Evolutionary conservation across 2,329 filamentous ascomycete genomes (phyloP), one percentile per base, ranked within the genome.

Genomic region (Fusarium odoratissimum): DNA sequence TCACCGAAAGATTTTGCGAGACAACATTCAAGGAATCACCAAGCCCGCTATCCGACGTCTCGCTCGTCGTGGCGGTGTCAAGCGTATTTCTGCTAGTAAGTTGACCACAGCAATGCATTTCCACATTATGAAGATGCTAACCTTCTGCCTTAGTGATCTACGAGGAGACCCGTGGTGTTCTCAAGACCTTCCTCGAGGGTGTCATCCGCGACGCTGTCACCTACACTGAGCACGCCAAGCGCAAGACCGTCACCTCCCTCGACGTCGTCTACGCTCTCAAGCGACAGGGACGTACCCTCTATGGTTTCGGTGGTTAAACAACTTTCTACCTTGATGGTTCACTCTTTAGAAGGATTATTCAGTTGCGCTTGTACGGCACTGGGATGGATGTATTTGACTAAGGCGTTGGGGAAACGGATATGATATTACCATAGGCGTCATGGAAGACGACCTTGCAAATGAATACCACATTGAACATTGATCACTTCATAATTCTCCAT

Each of bases 1-100:
- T 87, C 95, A 98, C 89, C 92, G 95, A 83, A 98, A 98, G 93
- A 98, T 98, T 89, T 91, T 98, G 86, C 94, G 95, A 87, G 95
- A 97, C 93, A 98, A 97, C 93, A 98, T 98, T 83, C 95, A 98
- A 89, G 95, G 95, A 88, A 98, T 98, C 84, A 98, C 95, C 83
- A 98, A 98, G 93, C 95, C 95, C 80, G 95, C 95, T 81, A 98
- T 98, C 87, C 93, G 95, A 82, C 95, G 95, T 97, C 95, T 98
- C 84, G 95, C 95, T 77, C 95, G 95, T 88, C 95, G 95, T 96
- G 95, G 95, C 86, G 95, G 95, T 95, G 95, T 98, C 90, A 98
- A 98, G 94, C 95, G 95, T 97, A 98, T 98, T 82, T 97, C 95
- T 81, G 95, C 95, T 84, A 97, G 91, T 93, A 90, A 84, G 89